Evolutionary conservation across 768 basidiomycete genomes (phyloP).

Genomic region (Cystofilobasidium macerans): DNA sequence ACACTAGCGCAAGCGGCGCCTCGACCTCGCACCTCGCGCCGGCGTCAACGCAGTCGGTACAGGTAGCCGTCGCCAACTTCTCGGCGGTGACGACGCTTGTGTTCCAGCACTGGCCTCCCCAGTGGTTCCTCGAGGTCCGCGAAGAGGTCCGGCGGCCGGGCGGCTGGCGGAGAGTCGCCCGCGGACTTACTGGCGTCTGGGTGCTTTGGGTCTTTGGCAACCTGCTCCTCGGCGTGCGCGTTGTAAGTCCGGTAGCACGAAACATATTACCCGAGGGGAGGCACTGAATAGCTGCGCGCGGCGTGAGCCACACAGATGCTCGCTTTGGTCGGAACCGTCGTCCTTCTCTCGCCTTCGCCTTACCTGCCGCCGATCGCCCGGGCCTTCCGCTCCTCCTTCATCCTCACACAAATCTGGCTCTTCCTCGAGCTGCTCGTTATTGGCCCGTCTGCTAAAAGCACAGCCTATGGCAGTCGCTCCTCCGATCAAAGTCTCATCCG

Average conservation of each 20-base stretch:
- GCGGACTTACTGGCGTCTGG: constrained; percentile 13
- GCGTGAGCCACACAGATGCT: constrained; percentile 1
- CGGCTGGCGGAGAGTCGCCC: not conserved
- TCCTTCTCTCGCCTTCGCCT: constrained; percentile 32
- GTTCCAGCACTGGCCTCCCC: constrained; percentile 7
- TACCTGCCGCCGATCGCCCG: constrained; percentile 31
- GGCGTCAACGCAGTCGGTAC: constrained; percentile 6
- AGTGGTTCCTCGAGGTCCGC: not conserved
- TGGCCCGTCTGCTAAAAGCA: constrained; percentile 31
- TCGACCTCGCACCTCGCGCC: constrained; percentile 22
- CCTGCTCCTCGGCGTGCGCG: constrained; percentile 12
- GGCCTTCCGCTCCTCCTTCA: constrained; percentile 27
- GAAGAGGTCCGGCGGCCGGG: not conserved
- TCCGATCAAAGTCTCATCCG: constrained; percentile 19
- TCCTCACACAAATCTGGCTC: constrained; percentile 28
- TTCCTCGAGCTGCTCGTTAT: constrained; percentile 27
- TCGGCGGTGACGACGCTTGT: constrained; percentile 8
- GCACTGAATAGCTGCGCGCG: not conserved
- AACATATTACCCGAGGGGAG: no score
- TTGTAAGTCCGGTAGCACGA: constrained; percentile 7
- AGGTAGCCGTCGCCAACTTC: constrained; percentile 14
- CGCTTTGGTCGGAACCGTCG: constrained; percentile 25
- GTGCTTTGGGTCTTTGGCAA: constrained; percentile 13
- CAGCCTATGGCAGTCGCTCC: constrained; percentile 10
- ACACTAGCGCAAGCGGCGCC: not conserved